Percentiles rank a stretch among this genome's conserved stretches.
Evolutionary conservation across 495 filamentous ascomycete species (phyloP).

Genomic region (Tuber calosporum): DNA sequence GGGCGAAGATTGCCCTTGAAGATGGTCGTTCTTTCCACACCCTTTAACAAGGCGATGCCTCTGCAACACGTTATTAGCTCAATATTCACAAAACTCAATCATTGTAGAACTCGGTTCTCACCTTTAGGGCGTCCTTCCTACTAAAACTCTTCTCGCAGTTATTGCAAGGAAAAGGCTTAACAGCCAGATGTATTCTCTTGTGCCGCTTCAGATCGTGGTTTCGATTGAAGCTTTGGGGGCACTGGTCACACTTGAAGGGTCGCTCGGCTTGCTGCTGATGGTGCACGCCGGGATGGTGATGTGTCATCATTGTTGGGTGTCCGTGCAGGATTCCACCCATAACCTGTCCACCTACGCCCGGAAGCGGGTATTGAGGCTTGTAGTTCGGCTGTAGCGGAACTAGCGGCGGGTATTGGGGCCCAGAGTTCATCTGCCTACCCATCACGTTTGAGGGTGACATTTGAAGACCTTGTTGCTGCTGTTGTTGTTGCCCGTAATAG

Average conservation of each 20-base stretch:
- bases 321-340: slow-evolving; percentile 34
- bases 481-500: slow-evolving; percentile 34
- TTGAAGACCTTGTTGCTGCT: slow-evolving; percentile 38
- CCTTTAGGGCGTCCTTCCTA: slow-evolving; percentile 94
- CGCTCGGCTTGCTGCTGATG: slow-evolving; percentile 59
- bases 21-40: slow-evolving; percentile 57
- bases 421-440: slow-evolving; percentile 26
- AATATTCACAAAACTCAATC: slow-evolving; percentile 18
- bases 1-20: slow-evolving; percentile 13
- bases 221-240: slow-evolving; percentile 86
- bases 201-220: slow-evolving; percentile 97
- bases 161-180: slow-evolving; percentile 89
- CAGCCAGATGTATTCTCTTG: slow-evolving; percentile 85
- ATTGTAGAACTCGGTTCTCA: slow-evolving; percentile 44
- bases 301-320: slow-evolving; percentile 32
- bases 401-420: slow-evolving; percentile 30
- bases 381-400: slow-evolving; percentile 40
- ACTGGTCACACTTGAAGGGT: slow-evolving; percentile 90
- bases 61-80: slow-evolving; percentile 49
- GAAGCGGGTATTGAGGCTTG: slow-evolving; percentile 32
- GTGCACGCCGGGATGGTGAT: slow-evolving; percentile 45
- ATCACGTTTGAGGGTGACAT: slow-evolving; percentile 39
- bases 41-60: slow-evolving; percentile 90
- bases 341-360: slow-evolving; percentile 34
- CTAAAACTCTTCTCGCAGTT: slow-evolving; percentile 97